Evolutionary conservation across 306 rosid species (phyloP).

Genomic region (Rosa persica): DNA sequence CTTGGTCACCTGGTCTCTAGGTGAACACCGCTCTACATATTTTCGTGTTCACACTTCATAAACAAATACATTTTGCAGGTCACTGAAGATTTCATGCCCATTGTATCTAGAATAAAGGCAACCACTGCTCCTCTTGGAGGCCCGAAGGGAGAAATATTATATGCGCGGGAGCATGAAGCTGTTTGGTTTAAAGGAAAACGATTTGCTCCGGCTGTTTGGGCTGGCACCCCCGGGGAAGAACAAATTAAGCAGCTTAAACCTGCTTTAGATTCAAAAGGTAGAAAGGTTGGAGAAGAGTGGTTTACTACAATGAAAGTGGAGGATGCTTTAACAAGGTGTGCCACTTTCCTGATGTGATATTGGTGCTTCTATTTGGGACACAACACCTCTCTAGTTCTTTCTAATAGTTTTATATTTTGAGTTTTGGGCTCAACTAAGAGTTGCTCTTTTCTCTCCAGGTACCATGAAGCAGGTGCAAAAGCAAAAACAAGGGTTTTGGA

Average conservation of each 20-base stretch:
- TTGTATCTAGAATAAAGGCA: conserved; percentile 79
- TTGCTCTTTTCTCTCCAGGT: conserved; percentile 45
- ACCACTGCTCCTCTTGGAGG: conserved; percentile 74
- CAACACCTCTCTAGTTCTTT: background rate
- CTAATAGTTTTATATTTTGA: background rate
- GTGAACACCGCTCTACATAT: background rate
- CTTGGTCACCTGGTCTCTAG: background rate
- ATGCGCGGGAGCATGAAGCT: conserved; percentile 85
- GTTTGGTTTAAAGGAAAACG: conserved; percentile 96
- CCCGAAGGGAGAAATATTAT: conserved; percentile 88
- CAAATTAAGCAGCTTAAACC: conserved; percentile 82
- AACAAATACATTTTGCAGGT: conserved; percentile 44
- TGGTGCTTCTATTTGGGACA: background rate
- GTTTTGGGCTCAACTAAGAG: background rate
- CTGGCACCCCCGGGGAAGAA: conserved; percentile 79
- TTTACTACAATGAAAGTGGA: conserved; percentile 84
- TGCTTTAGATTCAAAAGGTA: conserved; percentile 93
- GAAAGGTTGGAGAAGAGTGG: conserved; percentile 94
- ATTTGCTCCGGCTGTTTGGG: conserved; percentile 71
- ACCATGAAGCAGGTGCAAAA: conserved; percentile 75
- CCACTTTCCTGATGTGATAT: conserved; percentile 7
- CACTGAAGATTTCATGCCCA: conserved; percentile 77
- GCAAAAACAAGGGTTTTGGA: conserved; percentile 75
- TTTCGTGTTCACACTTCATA: conserved; percentile 11
- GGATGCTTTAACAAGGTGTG: conserved; percentile 73